These are phyloP conservation scores for Suhomyces chickasaworum DNA, from an alignment of 1,139 yeast species.

Conservation along the genomic window DNA sequence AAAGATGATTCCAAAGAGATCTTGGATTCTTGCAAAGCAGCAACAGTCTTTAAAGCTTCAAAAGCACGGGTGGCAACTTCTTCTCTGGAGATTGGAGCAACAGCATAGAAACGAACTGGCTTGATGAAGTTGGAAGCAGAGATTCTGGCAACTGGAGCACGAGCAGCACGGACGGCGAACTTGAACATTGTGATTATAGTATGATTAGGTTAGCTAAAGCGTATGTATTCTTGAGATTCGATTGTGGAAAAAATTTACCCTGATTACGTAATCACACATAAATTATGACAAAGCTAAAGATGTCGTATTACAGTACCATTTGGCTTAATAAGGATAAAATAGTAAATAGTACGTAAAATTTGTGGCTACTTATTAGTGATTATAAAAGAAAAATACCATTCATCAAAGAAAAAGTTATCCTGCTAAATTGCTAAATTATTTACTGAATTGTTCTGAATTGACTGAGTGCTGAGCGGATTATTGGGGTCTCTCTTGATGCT, in stretches of 20 bases:
- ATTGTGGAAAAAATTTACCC: conserved; percentile 9
- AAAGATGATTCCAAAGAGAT: conserved; percentile 50
- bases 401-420: too few species aligned
- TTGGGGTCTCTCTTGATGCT: conserved; percentile 1
- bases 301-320: background rate
- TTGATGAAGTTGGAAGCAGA: conserved; percentile 25
- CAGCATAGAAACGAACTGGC: conserved; percentile 50
- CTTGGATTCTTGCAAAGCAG: conserved; percentile 52
- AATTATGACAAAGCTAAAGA: background rate
- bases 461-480: background rate
- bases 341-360: too few species aligned
- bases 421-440: too few species aligned
- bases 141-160: conserved; percentile 36
- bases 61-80: conserved; percentile 52
- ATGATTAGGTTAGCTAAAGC: background rate
- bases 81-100: conserved; percentile 49
- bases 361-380: too few species aligned
- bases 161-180: conserved; percentile 40
- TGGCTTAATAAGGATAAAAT: too few species aligned
- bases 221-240: background rate
- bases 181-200: conserved; percentile 24
- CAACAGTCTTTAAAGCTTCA: conserved; percentile 54
- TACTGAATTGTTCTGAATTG: too few species aligned
- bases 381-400: too few species aligned
- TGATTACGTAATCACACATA: conserved; percentile 1